Evolutionary conservation across 345 rosid species (phyloP).

Genomic region (Lepidium sativum): DNA sequence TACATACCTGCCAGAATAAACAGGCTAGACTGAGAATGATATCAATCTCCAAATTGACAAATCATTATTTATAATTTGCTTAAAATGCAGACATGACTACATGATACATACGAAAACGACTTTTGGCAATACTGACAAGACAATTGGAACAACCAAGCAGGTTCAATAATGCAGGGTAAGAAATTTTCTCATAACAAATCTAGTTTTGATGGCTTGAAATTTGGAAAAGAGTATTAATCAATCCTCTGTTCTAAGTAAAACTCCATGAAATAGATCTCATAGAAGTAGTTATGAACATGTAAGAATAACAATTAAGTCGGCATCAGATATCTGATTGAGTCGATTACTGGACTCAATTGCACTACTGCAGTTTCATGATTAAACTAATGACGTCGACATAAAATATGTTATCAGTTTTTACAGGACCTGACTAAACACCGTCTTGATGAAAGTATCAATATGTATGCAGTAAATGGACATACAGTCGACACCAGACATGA

Average conservation of each 20-base stretch:
- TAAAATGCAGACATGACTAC: not conserved
- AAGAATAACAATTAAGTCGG: not conserved
- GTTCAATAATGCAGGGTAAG: not conserved
- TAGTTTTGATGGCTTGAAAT: not conserved
- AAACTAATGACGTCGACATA: not conserved
- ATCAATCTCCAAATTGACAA: not conserved
- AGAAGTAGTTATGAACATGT: not conserved
- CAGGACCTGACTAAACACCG: not conserved
- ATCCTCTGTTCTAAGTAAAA: not conserved
- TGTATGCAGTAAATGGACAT: not conserved
- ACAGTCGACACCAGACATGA: conserved; percentile 1
- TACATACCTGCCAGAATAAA: conserved; percentile 59
- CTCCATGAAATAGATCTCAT: not conserved
- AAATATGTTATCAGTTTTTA: not conserved
- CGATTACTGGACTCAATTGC: not conserved
- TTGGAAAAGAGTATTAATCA: not conserved
- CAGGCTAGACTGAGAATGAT: conserved; percentile 11
- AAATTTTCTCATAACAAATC: not conserved
- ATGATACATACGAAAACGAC: not conserved
- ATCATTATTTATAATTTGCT: not conserved
- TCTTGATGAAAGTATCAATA: not conserved
- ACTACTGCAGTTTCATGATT: not conserved
- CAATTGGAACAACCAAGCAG: not conserved
- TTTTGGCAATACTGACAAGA: not conserved
- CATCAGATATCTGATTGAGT: not conserved